Evolutionary conservation across 2,329 filamentous ascomycete species (phyloP).

Genomic region (Phialophora tarda): DNA sequence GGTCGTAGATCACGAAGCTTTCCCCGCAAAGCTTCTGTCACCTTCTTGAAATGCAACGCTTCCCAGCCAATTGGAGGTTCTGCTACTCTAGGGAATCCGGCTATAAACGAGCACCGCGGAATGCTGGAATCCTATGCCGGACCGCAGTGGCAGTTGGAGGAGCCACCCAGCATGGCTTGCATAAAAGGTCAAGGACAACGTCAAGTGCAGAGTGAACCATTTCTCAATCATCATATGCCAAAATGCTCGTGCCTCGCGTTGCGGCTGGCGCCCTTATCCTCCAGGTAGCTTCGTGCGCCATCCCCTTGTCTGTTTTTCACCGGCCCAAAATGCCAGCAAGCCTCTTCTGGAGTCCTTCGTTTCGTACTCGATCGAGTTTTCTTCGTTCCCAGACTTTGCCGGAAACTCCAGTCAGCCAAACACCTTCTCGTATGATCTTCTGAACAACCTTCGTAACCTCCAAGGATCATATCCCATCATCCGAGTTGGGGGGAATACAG

Average conservation of each 20-base stretch:
- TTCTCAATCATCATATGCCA: constrained; percentile 5
- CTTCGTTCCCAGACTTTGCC: constrained; percentile 60
- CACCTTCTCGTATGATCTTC: constrained; percentile 64
- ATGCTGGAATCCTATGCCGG: constrained; percentile 6
- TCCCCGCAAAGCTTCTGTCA: constrained; percentile 17
- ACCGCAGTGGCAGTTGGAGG: neutral
- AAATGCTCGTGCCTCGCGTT: constrained; percentile 9
- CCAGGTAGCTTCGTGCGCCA: constrained; percentile 16
- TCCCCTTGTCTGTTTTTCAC: constrained; percentile 23
- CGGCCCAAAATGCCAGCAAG: constrained; percentile 31
- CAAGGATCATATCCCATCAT: constrained; percentile 65
- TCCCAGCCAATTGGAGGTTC: constrained; percentile 16
- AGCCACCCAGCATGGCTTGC: neutral
- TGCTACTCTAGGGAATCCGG: constrained; percentile 6
- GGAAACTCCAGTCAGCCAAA: constrained; percentile 62
- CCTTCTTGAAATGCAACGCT: constrained; percentile 14
- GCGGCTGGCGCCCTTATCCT: constrained; percentile 8
- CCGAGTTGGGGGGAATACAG: constrained; percentile 70
- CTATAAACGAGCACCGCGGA: constrained; percentile 13
- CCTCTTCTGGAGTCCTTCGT: constrained; percentile 53
- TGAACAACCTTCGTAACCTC: constrained; percentile 62
- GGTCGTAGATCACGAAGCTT: constrained; percentile 1
- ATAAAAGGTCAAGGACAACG: constrained; percentile 4
- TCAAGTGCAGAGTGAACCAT: neutral
- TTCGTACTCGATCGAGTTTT: constrained; percentile 60